Percentiles rank a stretch among this genome's conserved stretches.
Conservation (phyloP, 225 moss, liverwort and hornwort genomes). For the Pleurozium schreberi region DNA sequence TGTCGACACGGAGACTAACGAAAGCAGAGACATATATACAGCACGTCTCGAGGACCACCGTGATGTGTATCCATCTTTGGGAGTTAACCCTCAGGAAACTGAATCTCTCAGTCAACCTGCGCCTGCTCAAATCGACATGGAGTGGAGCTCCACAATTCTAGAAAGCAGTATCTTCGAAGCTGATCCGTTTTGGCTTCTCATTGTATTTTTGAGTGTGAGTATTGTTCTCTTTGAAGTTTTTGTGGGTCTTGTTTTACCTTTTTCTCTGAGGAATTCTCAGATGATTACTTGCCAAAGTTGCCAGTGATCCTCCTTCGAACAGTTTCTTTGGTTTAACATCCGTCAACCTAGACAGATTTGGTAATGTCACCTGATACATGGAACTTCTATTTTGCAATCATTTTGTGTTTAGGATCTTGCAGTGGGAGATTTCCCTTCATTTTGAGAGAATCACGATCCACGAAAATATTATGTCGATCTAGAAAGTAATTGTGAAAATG, state of each 20-base stretch:
- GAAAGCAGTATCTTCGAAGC: constrained; percentile 38
- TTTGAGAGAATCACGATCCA: neutral
- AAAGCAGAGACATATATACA: neutral
- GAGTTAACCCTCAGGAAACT: neutral
- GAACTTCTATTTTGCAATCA: neutral
- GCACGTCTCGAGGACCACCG: neutral
- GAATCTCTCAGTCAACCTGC: neutral
- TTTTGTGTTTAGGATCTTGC: neutral
- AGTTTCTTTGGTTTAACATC: neutral
- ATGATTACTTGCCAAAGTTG: neutral
- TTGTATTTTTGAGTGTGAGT: constrained; percentile 73
- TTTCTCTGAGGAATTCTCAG: neutral
- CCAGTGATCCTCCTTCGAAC: neutral
- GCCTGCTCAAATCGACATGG: constrained; percentile 10
- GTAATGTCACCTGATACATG: neutral
- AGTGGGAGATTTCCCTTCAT: neutral
- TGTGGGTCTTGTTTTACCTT: neutral
- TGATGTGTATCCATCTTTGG: neutral
- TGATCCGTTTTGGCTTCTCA: constrained; percentile 82
- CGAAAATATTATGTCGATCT: neutral
- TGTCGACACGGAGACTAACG: constrained; percentile 2
- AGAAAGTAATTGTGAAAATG: neutral
- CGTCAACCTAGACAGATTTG: neutral
- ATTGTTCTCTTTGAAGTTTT: neutral
- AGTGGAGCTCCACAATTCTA: constrained; percentile 33